Percentiles rank a stretch among this genome's conserved stretches.
These are phyloP conservation scores for Agapanthus africanus DNA, from an alignment of 106 monocot genomes.

Conservation along the genomic window DNA sequence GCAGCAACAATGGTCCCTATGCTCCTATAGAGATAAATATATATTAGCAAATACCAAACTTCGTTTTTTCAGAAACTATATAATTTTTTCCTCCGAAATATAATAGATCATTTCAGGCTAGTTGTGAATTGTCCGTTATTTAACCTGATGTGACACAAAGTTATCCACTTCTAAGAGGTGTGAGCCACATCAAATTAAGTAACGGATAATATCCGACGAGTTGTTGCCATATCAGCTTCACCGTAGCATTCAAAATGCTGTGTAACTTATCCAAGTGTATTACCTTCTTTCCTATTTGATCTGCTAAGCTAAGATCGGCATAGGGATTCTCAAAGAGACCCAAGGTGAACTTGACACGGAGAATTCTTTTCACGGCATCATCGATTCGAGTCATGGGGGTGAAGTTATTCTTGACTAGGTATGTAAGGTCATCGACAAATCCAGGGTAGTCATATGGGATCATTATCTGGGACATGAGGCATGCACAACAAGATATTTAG, in stretches of 20 bases:
- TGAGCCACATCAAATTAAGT: too few species aligned
- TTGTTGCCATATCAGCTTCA: too few species aligned
- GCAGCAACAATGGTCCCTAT: constrained; percentile 45
- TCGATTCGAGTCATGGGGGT: constrained; percentile 40
- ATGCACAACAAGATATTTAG: too few species aligned
- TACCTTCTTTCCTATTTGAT: constrained; percentile 41
- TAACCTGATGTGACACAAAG: too few species aligned
- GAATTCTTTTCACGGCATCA: constrained; percentile 51
- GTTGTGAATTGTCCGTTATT: too few species aligned
- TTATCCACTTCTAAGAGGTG: too few species aligned
- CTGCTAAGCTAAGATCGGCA: constrained; percentile 33
- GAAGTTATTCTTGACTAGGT: constrained; percentile 24
- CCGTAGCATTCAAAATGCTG: too few species aligned
- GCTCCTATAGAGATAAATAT: constrained; percentile 26
- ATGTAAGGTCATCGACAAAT: constrained; percentile 26
- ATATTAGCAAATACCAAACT: too few species aligned
- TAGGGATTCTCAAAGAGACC: constrained; percentile 55
- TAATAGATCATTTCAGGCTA: too few species aligned
- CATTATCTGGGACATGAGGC: constrained; percentile 30
- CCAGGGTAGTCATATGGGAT: constrained; percentile 36
- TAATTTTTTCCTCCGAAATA: too few species aligned
- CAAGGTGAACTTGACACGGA: constrained; percentile 51
- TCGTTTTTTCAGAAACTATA: too few species aligned
- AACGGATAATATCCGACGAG: too few species aligned
- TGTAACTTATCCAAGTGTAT: neutral